Evolutionary conservation across 768 basidiomycete species (phyloP), one percentile per base, ranked within the genome.

Genomic region (Pholiota microspora): DNA sequence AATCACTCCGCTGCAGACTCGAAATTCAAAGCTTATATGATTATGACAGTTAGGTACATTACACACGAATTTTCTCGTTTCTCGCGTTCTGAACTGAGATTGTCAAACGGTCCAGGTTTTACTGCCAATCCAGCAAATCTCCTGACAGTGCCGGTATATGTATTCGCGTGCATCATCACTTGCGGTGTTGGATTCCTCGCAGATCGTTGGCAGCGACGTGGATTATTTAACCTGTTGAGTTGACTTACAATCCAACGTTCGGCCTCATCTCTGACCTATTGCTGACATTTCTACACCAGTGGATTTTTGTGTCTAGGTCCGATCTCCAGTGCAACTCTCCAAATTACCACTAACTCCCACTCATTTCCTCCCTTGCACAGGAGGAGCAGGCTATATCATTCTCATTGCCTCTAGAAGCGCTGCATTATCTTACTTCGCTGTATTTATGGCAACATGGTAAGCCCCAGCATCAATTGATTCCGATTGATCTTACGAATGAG

Each of bases 91-190:
- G 16, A n/a, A 23, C 40, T 21, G 21, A 18, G 10, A 42, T 2
- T 16, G 6, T 5, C 8, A 9, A 15, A n/a, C n/a, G 4, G 16
- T 10, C 12, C 31, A 59, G 86, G 87, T 7, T 90, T 75, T 66
- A 69, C 71, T n/a, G 85, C 87, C 3, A 89, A 88, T 0, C 76
- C 77, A 0, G 89, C 90, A 7, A 91, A 92, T 66, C 73, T 92
- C 36, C 68, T 92, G 51, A 88, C 86, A 3, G 88, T 91, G 3
- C 90, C 89, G 0, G 86, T 90, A 32, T 92, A 91, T 62, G 76
- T 75, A 7, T 76, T 82, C 40, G 90, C 89, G 9, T 85, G 86
- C 59, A 71, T 84, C 21, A 66, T 83, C 34, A 91, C 89, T 3
- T 87, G 83, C 62, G 49, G 68, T 0, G 82, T 89, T 28, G 88